These are phyloP conservation scores for Blastobotrys persicus DNA, from an alignment of 1,139 yeast species.

Conservation along the genomic window DNA sequence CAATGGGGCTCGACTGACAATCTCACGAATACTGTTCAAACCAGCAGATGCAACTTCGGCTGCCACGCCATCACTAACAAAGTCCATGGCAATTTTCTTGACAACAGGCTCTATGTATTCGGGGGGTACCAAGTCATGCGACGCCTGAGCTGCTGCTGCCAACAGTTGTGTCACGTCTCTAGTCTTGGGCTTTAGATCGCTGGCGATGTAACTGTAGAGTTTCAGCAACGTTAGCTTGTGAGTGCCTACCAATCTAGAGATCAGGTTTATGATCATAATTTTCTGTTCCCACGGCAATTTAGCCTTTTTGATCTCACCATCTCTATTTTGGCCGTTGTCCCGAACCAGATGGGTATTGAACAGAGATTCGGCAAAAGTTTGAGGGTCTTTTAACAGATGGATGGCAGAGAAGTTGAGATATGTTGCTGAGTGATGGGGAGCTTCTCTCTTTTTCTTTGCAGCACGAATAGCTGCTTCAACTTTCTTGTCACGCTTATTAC, in stretches of 20 bases:
- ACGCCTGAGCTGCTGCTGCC: constrained; percentile 96
- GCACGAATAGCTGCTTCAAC: constrained; percentile 68
- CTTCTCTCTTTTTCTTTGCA: constrained; percentile 56
- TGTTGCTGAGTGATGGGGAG: constrained; percentile 50
- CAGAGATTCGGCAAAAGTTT: constrained; percentile 88
- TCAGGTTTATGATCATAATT: constrained; percentile 78
- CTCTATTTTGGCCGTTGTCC: constrained; percentile 41
- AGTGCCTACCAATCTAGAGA: constrained; percentile 86
- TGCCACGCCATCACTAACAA: constrained; percentile 97
- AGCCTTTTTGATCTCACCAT: constrained; percentile 15
- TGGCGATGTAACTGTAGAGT: constrained; percentile 79
- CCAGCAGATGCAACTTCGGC: constrained; percentile 99
- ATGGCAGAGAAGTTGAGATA: constrained; percentile 91
- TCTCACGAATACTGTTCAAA: constrained; percentile 88
- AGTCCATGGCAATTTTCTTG: constrained; percentile 93
- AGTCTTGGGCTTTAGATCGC: constrained; percentile 91
- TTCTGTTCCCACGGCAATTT: constrained; percentile 83
- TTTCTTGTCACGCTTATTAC: constrained; percentile 75
- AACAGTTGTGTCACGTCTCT: constrained; percentile 89
- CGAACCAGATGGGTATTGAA: constrained; percentile 71
- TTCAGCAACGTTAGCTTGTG: constrained; percentile 91
- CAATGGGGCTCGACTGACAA: constrained; percentile 86
- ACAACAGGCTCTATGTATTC: constrained; percentile 77
- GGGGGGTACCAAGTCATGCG: constrained; percentile 96
- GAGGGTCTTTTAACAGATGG: constrained; percentile 92